Percentiles rank a stretch among this genome's conserved stretches.
Conservation (phyloP, 2,329 filamentous ascomycete species). For the Botrytis hyacinthi region DNA sequence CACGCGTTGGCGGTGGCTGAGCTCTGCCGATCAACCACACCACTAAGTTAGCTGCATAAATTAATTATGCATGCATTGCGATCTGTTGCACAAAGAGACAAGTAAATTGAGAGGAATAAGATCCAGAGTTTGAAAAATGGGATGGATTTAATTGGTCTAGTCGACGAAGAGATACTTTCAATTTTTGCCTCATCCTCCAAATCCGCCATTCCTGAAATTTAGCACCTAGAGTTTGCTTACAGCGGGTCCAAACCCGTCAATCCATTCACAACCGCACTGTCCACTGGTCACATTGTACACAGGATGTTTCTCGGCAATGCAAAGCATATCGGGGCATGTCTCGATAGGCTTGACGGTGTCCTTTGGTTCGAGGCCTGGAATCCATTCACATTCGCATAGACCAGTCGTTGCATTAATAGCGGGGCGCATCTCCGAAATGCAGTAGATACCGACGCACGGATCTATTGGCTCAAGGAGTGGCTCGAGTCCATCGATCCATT, state of each 20-base stretch:
- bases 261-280: conserved; percentile 22
- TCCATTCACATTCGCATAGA: conserved; percentile 23
- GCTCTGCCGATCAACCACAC: not conserved
- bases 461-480: not conserved
- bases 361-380: conserved; percentile 13
- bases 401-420: conserved; percentile 17
- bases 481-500: conserved; percentile 27
- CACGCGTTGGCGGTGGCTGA: not conserved
- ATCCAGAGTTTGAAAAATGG: not conserved
- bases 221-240: not conserved
- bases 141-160: not conserved
- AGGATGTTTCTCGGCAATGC: conserved; percentile 22
- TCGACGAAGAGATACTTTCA: not conserved
- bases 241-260: conserved; percentile 18
- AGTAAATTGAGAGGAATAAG: not conserved
- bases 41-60: not conserved
- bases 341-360: not conserved
- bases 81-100: not conserved
- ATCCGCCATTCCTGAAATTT: not conserved
- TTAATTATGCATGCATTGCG: not conserved
- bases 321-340: not conserved
- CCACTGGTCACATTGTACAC: conserved; percentile 18
- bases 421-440: conserved; percentile 24
- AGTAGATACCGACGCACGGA: conserved; percentile 19
- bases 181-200: not conserved